Conservation (phyloP, 495 filamentous ascomycete genomes). For the Massariosphaeria phaeospora region DNA sequence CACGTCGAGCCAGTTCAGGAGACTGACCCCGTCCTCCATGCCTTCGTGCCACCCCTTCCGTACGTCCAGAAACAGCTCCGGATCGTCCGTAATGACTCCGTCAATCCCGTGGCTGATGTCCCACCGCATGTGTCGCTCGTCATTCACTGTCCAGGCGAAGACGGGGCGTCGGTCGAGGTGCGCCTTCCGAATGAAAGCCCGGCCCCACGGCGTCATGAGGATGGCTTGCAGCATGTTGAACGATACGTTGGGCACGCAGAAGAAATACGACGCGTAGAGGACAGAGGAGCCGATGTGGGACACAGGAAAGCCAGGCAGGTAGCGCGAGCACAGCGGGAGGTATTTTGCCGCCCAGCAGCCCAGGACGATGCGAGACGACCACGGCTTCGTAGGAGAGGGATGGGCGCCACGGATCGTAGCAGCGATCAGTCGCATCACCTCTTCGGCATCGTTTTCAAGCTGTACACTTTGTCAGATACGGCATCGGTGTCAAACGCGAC, state of each 20-base stretch:
- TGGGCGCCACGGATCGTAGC: conserved; percentile 54
- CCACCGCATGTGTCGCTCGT: conserved; percentile 69
- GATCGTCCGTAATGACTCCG: conserved; percentile 56
- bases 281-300: conserved; percentile 69
- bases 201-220: conserved; percentile 60
- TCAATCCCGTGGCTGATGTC: conserved; percentile 51
- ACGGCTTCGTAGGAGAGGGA: conserved; percentile 46
- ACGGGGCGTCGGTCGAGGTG: conserved; percentile 52
- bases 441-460: conserved; percentile 62
- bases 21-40: conserved; percentile 19
- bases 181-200: conserved; percentile 58
- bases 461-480: conserved; percentile 39
- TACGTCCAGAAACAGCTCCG: conserved; percentile 48
- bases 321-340: conserved; percentile 52
- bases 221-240: conserved; percentile 69
- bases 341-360: conserved; percentile 74
- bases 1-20: conserved; percentile 27
- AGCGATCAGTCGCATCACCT: conserved; percentile 62
- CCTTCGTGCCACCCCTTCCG: conserved; percentile 36
- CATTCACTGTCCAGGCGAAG: conserved; percentile 83
- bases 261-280: conserved; percentile 63
- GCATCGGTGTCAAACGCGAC: not conserved
- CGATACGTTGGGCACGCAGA: conserved; percentile 55
- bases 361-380: conserved; percentile 67
- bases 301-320: conserved; percentile 64